Conservation (phyloP, 768 basidiomycete species). For the Lactarius evosmus region DNA sequence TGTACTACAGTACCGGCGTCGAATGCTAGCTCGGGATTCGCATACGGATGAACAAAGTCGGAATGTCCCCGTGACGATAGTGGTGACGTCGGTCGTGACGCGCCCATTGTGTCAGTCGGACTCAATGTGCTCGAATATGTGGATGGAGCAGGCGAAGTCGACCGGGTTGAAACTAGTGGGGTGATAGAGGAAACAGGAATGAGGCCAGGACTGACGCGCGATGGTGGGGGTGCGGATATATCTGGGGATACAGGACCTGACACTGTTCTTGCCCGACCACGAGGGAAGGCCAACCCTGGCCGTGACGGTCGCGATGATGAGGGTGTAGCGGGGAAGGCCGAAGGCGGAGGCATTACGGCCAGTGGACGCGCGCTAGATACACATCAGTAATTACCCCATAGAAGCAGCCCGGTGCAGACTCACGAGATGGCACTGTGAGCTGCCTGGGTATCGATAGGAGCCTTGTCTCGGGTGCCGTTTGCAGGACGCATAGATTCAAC, state of each 20-base stretch:
- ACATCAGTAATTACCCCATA: conserved; percentile 14
- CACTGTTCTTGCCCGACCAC: conserved; percentile 36
- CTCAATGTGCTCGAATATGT: conserved; percentile 23
- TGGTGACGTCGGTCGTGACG: conserved; percentile 29
- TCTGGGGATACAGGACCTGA: conserved; percentile 27
- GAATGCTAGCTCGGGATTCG: conserved; percentile 66
- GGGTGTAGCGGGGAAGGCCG: conserved; percentile 38
- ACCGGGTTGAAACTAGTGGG: conserved; percentile 9
- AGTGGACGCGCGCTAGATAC: conserved; percentile 53
- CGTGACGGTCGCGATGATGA: conserved; percentile 37
- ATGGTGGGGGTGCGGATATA: conserved; percentile 20
- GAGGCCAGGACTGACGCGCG: conserved; percentile 19
- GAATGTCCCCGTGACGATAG: conserved; percentile 23
- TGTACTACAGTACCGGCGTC: conserved; percentile 26
- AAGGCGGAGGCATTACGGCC: conserved; percentile 56
- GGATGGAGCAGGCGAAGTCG: conserved; percentile 25
- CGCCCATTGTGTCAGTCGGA: conserved; percentile 22
- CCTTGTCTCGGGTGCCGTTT: conserved; percentile 43
- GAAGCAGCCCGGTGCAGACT: conserved; percentile 33
- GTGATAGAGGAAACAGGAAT: conserved; percentile 7
- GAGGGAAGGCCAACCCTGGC: conserved; percentile 45
- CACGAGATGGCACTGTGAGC: conserved; percentile 58
- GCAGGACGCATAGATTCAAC: conserved; percentile 57
- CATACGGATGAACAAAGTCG: conserved; percentile 66
- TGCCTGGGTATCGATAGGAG: conserved; percentile 53